Evolutionary conservation across 1,139 yeast genomes (phyloP), one percentile per base, ranked within the genome.

Genomic region (Candida tetrigidarum): DNA sequence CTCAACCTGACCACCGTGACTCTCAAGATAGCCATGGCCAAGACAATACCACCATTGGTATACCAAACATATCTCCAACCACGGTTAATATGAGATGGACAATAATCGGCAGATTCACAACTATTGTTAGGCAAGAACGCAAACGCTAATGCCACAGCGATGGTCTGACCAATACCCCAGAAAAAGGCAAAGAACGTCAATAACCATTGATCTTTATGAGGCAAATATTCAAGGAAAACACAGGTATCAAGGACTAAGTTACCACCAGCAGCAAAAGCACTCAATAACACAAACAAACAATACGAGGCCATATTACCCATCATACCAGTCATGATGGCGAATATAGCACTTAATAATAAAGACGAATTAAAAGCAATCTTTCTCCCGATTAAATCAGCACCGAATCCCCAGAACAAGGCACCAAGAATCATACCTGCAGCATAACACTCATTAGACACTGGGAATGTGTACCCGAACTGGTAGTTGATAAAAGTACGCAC

Each of bases 31-130:
- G 84, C 83, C 51, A 75, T 68, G 20, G 69, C 64, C 41, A 82
- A 55, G 7, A 80, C 83, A 45, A 81, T 67, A 16, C 72, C 81
- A 20, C 83, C 79, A 54, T 80, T 76, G 20, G 73, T 68, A 53
- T 76, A 80, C 69, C 76, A 80, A 33, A 72, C 67, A 57, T 81
- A 82, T 57, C 86, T 67, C 86, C 86, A 82, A 45, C 86, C 86
- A 61, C 74, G 67, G 54, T 81, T 82, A 10, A 61, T 55, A 12
- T 62, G 56, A 8, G 78, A 66, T 16, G 77, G 69, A 60, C 86
- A 81, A 48, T 66, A 43, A 4, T 55, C 61, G 33, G 52, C 47
- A 15, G 54, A 54, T 0, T 59, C 58, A 62, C 86, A 81, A 11
- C 79, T 69, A 49, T 67, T 65, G 46, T 71, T 71, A 25, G 81